phyloP scores from a whole-genome alignment of 805 yeast species.

The Ogataea nitratoaversa region DNA sequence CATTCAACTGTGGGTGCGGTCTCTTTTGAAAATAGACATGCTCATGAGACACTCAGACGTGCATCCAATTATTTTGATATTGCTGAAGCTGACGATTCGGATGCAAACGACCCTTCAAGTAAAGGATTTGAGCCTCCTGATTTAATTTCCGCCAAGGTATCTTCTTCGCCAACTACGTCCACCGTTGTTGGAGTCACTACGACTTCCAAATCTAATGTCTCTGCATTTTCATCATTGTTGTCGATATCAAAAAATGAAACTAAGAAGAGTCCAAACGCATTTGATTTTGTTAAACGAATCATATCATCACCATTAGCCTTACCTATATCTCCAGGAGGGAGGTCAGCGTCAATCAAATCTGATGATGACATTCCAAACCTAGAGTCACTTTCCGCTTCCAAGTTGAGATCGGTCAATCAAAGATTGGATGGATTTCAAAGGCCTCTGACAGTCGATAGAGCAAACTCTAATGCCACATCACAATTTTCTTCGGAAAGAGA shows the following conservation, averaged over 20 bases:
- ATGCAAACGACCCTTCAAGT: neutral
- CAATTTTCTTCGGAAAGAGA: neutral
- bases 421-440: neutral
- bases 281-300: constrained; percentile 30
- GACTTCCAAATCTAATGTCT: constrained; percentile 32
- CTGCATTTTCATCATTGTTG: constrained; percentile 36
- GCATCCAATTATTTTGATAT: neutral
- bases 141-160: constrained; percentile 17
- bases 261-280: constrained; percentile 20
- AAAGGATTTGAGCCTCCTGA: constrained; percentile 21
- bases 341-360: constrained; percentile 7
- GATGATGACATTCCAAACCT: constrained; percentile 18
- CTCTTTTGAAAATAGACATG: neutral
- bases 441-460: neutral
- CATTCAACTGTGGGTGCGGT: neutral
- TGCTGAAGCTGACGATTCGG: neutral
- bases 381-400: constrained; percentile 8
- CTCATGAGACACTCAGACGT: neutral
- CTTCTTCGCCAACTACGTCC: constrained; percentile 30
- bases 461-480: constrained; percentile 1
- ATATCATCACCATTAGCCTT: constrained; percentile 27
- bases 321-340: constrained; percentile 17
- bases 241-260: constrained; percentile 29
- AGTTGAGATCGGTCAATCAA: neutral
- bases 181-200: constrained; percentile 33